phyloP scores from a whole-genome alignment of 139 green algal genomes.

The Tetraselmis striata region DNA sequence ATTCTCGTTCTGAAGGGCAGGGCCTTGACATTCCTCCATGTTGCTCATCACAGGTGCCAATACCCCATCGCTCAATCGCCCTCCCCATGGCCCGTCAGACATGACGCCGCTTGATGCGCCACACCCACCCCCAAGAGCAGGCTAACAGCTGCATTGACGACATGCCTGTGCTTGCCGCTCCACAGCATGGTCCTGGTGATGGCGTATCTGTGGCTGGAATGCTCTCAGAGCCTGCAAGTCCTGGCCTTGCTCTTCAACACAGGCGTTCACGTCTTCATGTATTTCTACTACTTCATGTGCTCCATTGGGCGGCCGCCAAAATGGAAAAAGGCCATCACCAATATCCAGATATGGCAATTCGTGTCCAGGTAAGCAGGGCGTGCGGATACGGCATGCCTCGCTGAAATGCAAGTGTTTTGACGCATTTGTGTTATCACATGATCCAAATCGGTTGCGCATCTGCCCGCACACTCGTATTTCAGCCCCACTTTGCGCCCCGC shows the following conservation, averaged over 20 bases:
- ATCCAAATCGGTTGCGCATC: too few relatives aligned
- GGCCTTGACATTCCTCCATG: conserved; percentile 38
- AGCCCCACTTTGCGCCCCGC: too few relatives aligned
- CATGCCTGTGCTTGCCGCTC: conserved; percentile 23
- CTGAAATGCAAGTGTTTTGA: too few relatives aligned
- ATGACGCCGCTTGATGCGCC: neutral
- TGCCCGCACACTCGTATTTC: too few relatives aligned
- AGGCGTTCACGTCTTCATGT: conserved; percentile 49
- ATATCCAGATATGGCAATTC: conserved; percentile 38
- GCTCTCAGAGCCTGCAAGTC: conserved; percentile 29
- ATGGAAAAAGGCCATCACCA: conserved; percentile 26
- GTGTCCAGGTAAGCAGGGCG: conserved; percentile 19
- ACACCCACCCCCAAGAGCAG: neutral
- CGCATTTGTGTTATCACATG: too few relatives aligned
- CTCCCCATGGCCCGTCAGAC: too few relatives aligned
- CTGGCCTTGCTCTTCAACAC: conserved; percentile 45
- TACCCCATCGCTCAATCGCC: neutral
- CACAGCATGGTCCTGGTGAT: conserved; percentile 37
- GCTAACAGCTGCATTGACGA: neutral
- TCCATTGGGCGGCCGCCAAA: neutral
- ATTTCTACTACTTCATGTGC: conserved; percentile 32
- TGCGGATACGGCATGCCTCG: neutral
- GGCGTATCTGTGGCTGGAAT: conserved; percentile 41
- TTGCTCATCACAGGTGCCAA: conserved; percentile 15
- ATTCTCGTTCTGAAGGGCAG: conserved; percentile 41